Conservation (phyloP, 306 rosid genomes). For the Vicia faba region DNA sequence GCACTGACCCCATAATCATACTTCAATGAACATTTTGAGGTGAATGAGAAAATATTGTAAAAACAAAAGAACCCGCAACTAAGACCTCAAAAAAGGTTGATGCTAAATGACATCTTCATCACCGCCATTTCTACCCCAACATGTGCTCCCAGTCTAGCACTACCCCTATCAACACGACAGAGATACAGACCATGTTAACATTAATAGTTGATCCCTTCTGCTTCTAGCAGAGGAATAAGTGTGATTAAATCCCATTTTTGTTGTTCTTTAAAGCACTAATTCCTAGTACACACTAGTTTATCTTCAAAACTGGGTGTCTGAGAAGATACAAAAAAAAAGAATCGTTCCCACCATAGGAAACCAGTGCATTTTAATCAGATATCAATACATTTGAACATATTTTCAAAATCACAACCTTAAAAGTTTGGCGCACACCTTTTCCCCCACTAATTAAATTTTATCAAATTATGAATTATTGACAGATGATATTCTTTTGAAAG, state of each 20-base stretch:
- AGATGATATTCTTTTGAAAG: conserved; percentile 2
- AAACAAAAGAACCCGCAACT: conserved; percentile 13
- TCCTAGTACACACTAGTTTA: conserved; percentile 5
- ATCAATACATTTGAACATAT: conserved; percentile 7
- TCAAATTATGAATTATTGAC: conserved; percentile 3
- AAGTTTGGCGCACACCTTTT: neutral
- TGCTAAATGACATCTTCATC: conserved; percentile 3
- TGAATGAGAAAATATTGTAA: conserved; percentile 12
- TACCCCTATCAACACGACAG: conserved; percentile 21
- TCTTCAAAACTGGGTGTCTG: conserved; percentile 15
- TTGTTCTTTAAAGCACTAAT: conserved; percentile 13
- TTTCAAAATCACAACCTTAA: conserved; percentile 14
- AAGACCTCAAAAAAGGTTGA: neutral
- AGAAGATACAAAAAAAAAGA: neutral
- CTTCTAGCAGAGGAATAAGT: conserved; percentile 9
- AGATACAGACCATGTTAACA: conserved; percentile 22
- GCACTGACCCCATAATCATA: neutral
- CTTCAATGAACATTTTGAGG: conserved; percentile 12
- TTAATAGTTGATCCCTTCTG: conserved; percentile 26
- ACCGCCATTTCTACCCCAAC: conserved; percentile 7
- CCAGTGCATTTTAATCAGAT: conserved; percentile 1
- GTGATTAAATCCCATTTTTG: conserved; percentile 8
- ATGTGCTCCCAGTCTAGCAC: conserved; percentile 25
- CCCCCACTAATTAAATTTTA: neutral
- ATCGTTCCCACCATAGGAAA: conserved; percentile 10